Evolutionary conservation across 2,329 filamentous ascomycete genomes (phyloP).

Genomic region (Talaromyces sp.): DNA sequence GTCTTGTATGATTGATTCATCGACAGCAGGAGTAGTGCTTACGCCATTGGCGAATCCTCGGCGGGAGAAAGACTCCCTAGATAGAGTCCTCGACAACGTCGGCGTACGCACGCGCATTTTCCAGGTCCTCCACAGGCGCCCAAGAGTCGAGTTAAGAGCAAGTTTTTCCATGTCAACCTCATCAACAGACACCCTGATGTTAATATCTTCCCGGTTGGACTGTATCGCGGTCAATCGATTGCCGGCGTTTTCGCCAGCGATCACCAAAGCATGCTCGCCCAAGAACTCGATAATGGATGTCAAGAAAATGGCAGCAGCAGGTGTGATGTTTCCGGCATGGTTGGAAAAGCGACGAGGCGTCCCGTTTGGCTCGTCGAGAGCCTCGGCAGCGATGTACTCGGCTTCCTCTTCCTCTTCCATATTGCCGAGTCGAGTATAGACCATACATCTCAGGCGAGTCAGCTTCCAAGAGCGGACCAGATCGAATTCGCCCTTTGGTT

Average conservation of each 20-base stretch:
- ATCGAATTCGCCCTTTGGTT: constrained; percentile 66
- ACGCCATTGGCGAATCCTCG: constrained; percentile 21
- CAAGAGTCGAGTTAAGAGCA: constrained; percentile 81
- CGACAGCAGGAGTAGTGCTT: constrained; percentile 26
- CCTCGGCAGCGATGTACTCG: constrained; percentile 75
- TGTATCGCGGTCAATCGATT: constrained; percentile 31
- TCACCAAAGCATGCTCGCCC: constrained; percentile 83
- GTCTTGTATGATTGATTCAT: constrained; percentile 23
- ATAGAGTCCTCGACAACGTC: constrained; percentile 37
- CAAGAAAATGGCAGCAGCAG: constrained; percentile 90
- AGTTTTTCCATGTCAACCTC: constrained; percentile 91
- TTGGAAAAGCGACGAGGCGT: constrained; percentile 55
- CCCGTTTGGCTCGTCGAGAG: constrained; percentile 56
- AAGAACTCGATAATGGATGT: constrained; percentile 93
- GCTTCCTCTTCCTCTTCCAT: constrained; percentile 98
- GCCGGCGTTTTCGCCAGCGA: constrained; percentile 77
- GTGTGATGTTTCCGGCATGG: constrained; percentile 67
- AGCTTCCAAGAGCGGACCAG: constrained; percentile 93
- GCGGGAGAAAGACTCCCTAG: constrained; percentile 35
- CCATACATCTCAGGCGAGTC: constrained; percentile 90
- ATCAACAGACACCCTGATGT: constrained; percentile 73
- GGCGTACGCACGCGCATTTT: constrained; percentile 61
- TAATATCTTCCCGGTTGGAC: constrained; percentile 25
- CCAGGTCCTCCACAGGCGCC: constrained; percentile 91
- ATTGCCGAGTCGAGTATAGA: constrained; percentile 92